Evolutionary conservation across 306 rosid species (phyloP), one percentile per base, ranked within the genome.

Genomic region (Luffa acutangula): DNA sequence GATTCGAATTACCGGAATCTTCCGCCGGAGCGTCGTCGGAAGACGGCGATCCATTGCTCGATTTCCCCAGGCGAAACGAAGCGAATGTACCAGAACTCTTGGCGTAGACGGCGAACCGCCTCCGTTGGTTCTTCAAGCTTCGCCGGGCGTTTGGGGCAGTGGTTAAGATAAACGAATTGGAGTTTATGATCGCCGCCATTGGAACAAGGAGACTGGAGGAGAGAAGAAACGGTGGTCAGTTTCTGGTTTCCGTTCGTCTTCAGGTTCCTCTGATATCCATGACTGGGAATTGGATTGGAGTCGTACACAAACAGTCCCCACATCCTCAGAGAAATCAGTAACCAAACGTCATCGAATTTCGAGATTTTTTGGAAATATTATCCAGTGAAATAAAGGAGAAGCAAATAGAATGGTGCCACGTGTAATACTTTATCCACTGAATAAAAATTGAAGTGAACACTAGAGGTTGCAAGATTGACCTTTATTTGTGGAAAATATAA

Each of bases 101-200:
- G 34, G 97, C 95, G 1, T 60, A 80, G 36, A 86, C 89, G 52
- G 86, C 80, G 51, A 89, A 31, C 43, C 49, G 80, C 20, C 57
- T 71, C 81, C 88, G 82, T 7, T 80, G 80, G 5, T 70, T 90
- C 79, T 85, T 79, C 58, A 45, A 72, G 80, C 21, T 78, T 21
- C 81, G 56, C 80, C 84, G 82, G 9, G 92, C 79, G 52, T 81
- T 90, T 48, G 89, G 88, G 1, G 92, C 25, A 5, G 91, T 80
- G 81, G 85, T 75, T 48, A 90, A 78, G 78, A 90, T 86, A 64
- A 91, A 89, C 2, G 97, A 89, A 79, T 87, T 81, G 81, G 97
- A 92, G 74, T 89, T 82, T 56, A 92, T 92, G 73, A 91, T 87
- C 7, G 91, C 87, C 80, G 96, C 96, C 99, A 95, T 93, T 77